These are phyloP conservation scores for Hymenoscyphus infarciens DNA, from an alignment of 2,329 filamentous ascomycete genomes.

Conservation along the genomic window DNA sequence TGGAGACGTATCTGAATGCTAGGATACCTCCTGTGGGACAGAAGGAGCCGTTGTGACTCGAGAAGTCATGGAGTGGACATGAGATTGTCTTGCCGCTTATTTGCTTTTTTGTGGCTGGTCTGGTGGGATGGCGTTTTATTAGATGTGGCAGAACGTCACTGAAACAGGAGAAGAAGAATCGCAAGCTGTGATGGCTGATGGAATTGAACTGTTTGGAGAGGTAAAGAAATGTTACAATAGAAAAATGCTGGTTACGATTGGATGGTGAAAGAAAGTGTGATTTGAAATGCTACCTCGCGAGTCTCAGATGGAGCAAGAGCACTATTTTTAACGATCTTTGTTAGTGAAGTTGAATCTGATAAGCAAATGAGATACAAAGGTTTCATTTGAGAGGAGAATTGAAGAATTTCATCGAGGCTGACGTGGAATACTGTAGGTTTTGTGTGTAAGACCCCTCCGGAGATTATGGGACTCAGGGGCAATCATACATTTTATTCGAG, in stretches of 20 bases:
- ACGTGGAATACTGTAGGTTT: too few species aligned
- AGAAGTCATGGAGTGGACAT: background rate
- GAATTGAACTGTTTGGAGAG: background rate
- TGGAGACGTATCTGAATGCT: conserved; percentile 58
- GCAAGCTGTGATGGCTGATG: background rate
- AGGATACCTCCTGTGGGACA: conserved; percentile 44
- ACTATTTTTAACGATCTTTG: too few species aligned
- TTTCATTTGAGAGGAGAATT: too few species aligned
- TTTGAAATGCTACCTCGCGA: too few species aligned
- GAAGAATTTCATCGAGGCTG: too few species aligned
- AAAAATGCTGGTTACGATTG: background rate
- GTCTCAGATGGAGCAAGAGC: too few species aligned
- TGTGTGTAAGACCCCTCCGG: too few species aligned
- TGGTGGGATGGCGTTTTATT: conserved; percentile 4
- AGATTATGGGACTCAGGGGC: too few species aligned
- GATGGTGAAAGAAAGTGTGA: too few species aligned
- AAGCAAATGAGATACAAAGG: too few species aligned
- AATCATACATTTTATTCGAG: too few species aligned
- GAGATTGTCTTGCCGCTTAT: background rate
- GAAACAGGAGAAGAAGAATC: background rate
- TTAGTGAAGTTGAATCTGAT: too few species aligned
- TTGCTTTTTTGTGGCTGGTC: background rate
- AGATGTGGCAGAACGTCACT: background rate
- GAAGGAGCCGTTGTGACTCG: conserved; percentile 28
- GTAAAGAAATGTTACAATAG: background rate